phyloP scores from a whole-genome alignment of 352 stramenopile species.

The Stephanocyclus meneghinianus region DNA sequence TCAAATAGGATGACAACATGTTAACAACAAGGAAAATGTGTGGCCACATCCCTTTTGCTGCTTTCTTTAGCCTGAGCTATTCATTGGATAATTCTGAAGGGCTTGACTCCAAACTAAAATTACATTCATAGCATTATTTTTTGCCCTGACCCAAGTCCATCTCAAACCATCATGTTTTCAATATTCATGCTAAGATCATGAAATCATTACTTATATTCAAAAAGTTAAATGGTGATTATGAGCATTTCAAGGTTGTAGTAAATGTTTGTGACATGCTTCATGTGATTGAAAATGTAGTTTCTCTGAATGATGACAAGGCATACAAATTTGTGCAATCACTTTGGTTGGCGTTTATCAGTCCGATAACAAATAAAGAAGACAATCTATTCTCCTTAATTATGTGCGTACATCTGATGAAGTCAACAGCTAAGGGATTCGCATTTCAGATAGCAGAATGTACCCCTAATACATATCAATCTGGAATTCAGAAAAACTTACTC shows the following conservation, averaged over 20 bases:
- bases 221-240: neutral
- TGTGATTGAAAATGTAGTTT: conserved; percentile 18
- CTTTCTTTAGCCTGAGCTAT: too few species aligned
- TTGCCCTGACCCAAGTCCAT: too few species aligned
- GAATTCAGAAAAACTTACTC: neutral
- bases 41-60: conserved; percentile 4
- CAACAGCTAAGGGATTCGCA: conserved; percentile 3
- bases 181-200: too few species aligned
- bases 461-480: neutral
- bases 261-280: conserved; percentile 6
- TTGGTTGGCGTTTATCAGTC: conserved; percentile 3
- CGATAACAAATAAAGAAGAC: neutral
- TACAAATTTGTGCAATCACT: conserved; percentile 16
- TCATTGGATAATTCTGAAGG: too few species aligned
- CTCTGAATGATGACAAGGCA: conserved; percentile 28
- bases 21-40: conserved; percentile 9
- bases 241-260: conserved; percentile 18
- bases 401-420: conserved; percentile 19
- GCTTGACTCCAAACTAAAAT: too few species aligned
- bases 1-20: conserved; percentile 7
- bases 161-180: too few species aligned
- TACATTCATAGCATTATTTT: too few species aligned
- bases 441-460: conserved; percentile 3
- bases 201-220: too few species aligned
- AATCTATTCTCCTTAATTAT: conserved; percentile 21